phyloP scores from a whole-genome alignment of 164 flowering plant genomes.

The Stephania yunnanensis region DNA sequence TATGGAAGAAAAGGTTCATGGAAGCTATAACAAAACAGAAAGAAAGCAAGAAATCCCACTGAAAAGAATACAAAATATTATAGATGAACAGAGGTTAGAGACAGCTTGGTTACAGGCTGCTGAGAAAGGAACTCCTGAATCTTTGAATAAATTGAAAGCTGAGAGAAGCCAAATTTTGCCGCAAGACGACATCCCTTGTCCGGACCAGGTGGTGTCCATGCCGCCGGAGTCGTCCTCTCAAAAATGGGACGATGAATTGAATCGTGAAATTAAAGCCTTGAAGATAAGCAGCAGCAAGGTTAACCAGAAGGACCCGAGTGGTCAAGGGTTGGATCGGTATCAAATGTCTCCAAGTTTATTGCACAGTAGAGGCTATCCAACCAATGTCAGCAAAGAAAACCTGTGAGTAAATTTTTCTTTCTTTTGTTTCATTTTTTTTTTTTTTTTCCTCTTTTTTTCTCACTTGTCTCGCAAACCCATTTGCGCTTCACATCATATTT shows the following conservation, averaged over 20 bases:
- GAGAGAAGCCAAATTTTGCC: slow-evolving; percentile 91
- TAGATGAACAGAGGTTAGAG: slow-evolving; percentile 80
- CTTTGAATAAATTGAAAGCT: slow-evolving; percentile 52
- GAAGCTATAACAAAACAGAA: slow-evolving; percentile 23
- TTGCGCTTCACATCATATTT: slow-evolving; percentile 3
- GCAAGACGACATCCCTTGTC: slow-evolving; percentile 49
- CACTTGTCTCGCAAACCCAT: background rate
- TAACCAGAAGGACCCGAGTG: slow-evolving; percentile 38
- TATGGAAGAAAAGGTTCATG: slow-evolving; percentile 24
- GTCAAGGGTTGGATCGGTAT: slow-evolving; percentile 33
- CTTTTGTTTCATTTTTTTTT: background rate
- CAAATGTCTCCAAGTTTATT: slow-evolving; percentile 85
- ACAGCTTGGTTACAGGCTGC: slow-evolving; percentile 88
- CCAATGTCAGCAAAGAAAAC: slow-evolving; percentile 48
- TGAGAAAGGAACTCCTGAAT: slow-evolving; percentile 72
- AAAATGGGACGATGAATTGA: slow-evolving; percentile 59
- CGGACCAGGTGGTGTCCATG: slow-evolving; percentile 29
- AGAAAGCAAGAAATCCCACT: slow-evolving; percentile 42
- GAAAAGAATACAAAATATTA: slow-evolving; percentile 69
- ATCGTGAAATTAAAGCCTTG: slow-evolving; percentile 46
- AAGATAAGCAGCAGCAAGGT: slow-evolving; percentile 29
- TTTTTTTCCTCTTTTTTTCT: background rate
- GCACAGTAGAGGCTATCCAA: slow-evolving; percentile 44
- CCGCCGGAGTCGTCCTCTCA: slow-evolving; percentile 33
- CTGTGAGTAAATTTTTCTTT: slow-evolving; percentile 45